These are phyloP conservation scores for Tolypocladium guangdongense DNA, from an alignment of 2,329 filamentous ascomycete species.

Conservation along the genomic window DNA sequence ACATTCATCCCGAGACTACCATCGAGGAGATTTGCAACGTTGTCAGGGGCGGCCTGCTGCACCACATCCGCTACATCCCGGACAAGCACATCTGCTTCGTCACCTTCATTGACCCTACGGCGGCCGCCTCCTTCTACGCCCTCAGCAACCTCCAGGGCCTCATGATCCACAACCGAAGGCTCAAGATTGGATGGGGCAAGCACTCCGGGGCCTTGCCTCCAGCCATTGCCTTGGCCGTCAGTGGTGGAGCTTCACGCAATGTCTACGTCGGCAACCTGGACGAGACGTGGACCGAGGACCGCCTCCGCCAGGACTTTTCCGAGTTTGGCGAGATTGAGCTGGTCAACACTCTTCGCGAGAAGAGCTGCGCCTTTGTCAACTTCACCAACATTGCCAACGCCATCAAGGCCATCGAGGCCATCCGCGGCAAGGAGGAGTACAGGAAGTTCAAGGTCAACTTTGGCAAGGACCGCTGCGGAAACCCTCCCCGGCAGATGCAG, in stretches of 20 bases:
- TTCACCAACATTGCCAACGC: constrained; percentile 99
- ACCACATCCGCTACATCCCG: constrained; percentile 97
- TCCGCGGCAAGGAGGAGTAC: constrained; percentile 92
- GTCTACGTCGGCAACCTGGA: constrained; percentile 97
- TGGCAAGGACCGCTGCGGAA: constrained; percentile 95
- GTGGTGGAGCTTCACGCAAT: constrained; percentile 92
- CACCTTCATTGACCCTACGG: constrained; percentile 97
- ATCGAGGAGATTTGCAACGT: constrained; percentile 99
- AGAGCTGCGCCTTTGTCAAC: constrained; percentile 99
- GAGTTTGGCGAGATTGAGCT: constrained; percentile 97
- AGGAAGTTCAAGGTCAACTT: constrained; percentile 99
- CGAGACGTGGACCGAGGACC: constrained; percentile 94
- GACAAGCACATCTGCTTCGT: constrained; percentile 99
- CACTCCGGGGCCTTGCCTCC: constrained; percentile 93
- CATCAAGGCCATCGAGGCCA: constrained; percentile 97
- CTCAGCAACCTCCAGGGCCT: constrained; percentile 93
- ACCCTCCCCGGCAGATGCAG: constrained; percentile 80
- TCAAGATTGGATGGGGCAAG: constrained; percentile 99
- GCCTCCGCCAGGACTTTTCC: constrained; percentile 89
- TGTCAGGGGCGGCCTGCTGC: constrained; percentile 84
- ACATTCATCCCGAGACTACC: constrained; percentile 97
- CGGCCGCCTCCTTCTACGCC: constrained; percentile 94
- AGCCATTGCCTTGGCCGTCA: constrained; percentile 90
- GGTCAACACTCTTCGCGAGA: constrained; percentile 92
- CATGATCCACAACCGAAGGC: constrained; percentile 96